Evolutionary conservation across 176 grass and related monocot species (phyloP), one percentile per base, ranked within the genome.

Genomic region (Aechmea fasciata): DNA sequence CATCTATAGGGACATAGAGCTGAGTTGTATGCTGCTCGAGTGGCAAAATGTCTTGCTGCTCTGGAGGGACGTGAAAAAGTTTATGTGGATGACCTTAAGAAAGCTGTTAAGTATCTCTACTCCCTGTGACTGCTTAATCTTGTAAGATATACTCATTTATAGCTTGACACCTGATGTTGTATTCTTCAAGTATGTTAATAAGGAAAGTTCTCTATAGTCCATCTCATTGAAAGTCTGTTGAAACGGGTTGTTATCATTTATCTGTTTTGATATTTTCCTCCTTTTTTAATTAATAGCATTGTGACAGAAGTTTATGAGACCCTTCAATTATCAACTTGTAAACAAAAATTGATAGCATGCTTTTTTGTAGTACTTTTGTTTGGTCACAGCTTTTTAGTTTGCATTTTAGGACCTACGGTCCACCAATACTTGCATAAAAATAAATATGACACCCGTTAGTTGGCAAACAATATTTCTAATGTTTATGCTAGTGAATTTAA

Each of bases 1-100:
- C 73, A 66, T 67, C 55, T 80, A 52, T 76, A 97, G 93, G 93
- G 93, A 73, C 93, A 97, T 71, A 82, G 93, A 75, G 93, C 93
- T 78, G 93, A 97, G 74, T 69, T 97, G 64, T 97, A 92, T 83
- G 89, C 93, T 73, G 86, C 93, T 85, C 78, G 93, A 85, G 93
- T 97, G 71, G 93, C 93, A 79, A 97, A 92, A 90, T 97, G 93
- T 76, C 77, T 97, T 76, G 93, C 93, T 79, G 89, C 93, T 65
- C 84, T 92, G 80, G 93, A 97, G 75, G 89, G 89, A 24, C 93
- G 93, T 75, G 93, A 97, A 80, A 92, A 97, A 97, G 89, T 97
- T 54, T 89, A 81, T 11, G 93, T 87, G 75, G 93, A 97, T 83
- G 93, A 97, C 71, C 89, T 97, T 51, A 97, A 97, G 81, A 97